These are phyloP conservation scores for Astragalus glycyphyllos DNA, from an alignment of 306 rosid species.

Conservation along the genomic window DNA sequence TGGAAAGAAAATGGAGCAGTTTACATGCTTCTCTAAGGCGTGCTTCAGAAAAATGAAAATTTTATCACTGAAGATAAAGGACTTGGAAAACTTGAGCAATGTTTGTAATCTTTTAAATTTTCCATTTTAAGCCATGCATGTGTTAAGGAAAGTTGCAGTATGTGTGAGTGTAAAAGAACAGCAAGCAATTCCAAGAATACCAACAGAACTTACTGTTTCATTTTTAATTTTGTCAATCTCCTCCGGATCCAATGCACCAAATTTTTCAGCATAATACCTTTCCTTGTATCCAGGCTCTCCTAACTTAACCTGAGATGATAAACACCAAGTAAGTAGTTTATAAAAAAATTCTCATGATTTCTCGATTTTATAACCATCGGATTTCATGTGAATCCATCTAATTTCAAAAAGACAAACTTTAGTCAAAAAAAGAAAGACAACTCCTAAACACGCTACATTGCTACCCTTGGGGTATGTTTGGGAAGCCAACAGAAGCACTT, in stretches of 20 bases:
- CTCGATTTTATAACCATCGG: slow-evolving; percentile 7
- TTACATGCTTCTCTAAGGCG: slow-evolving; percentile 19
- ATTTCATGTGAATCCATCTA: slow-evolving; percentile 30
- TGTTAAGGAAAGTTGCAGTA: neutral
- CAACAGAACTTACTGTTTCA: slow-evolving; percentile 56
- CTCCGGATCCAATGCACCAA: slow-evolving; percentile 60
- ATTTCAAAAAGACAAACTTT: slow-evolving; percentile 22
- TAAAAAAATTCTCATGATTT: slow-evolving; percentile 24
- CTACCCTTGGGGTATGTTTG: slow-evolving; percentile 23
- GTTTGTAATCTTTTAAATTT: slow-evolving; percentile 1
- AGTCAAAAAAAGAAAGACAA: slow-evolving; percentile 19
- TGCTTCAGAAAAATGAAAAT: slow-evolving; percentile 27
- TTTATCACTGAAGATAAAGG: neutral
- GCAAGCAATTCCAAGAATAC: slow-evolving; percentile 6
- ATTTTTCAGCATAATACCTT: slow-evolving; percentile 93
- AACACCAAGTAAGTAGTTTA: slow-evolving; percentile 9
- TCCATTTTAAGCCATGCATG: slow-evolving; percentile 24
- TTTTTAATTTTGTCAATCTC: slow-evolving; percentile 68
- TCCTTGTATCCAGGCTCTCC: slow-evolving; percentile 97
- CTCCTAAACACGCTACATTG: neutral
- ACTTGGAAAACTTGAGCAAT: slow-evolving; percentile 10
- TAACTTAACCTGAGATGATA: slow-evolving; percentile 72
- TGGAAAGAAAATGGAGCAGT: slow-evolving; percentile 3
- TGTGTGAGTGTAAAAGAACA: slow-evolving; percentile 15
- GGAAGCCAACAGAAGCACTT: slow-evolving; percentile 30